These are phyloP conservation scores for Fulvia fulva DNA, from an alignment of 2,329 filamentous ascomycete species.

Conservation along the genomic window DNA sequence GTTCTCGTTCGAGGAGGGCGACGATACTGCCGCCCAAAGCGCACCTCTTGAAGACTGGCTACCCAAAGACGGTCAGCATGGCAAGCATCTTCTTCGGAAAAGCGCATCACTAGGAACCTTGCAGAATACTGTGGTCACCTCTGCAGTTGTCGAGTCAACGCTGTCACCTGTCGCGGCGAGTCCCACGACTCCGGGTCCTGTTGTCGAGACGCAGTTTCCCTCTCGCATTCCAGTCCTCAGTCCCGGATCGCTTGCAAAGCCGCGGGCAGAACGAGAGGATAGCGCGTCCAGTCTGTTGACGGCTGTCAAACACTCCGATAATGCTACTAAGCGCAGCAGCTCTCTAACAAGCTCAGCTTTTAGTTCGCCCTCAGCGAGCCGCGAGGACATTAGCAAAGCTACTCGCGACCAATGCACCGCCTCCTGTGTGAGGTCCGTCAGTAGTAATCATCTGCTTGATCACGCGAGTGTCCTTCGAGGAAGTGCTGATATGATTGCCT, in stretches of 20 bases:
- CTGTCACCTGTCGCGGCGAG: slow-evolving; percentile 24
- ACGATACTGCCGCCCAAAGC: slow-evolving; percentile 31
- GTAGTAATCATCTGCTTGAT: slow-evolving; percentile 21
- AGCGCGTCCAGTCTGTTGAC: slow-evolving; percentile 39
- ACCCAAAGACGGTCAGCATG: not conserved
- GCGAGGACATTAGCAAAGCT: slow-evolving; percentile 8
- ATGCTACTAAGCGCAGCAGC: slow-evolving; percentile 26
- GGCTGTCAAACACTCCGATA: slow-evolving; percentile 21
- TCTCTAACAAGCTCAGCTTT: slow-evolving; percentile 27
- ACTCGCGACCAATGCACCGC: not conserved
- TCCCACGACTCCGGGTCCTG: slow-evolving; percentile 18
- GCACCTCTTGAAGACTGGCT: not conserved
- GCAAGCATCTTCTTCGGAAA: slow-evolving; percentile 21
- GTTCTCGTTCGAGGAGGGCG: slow-evolving; percentile 44
- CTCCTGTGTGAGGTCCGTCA: not conserved
- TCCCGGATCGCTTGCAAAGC: slow-evolving; percentile 27
- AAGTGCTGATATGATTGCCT: slow-evolving; percentile 9
- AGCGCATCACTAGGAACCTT: slow-evolving; percentile 25
- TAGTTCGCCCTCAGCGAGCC: slow-evolving; percentile 19
- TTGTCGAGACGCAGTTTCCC: slow-evolving; percentile 15
- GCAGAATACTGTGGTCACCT: not conserved
- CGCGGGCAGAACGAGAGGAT: slow-evolving; percentile 37
- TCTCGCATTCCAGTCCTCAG: slow-evolving; percentile 42
- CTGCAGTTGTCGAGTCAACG: not conserved
- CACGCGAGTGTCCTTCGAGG: slow-evolving; percentile 24